Evolutionary conservation across 495 filamentous ascomycete genomes (phyloP).

Genomic region (Penicillium paxilli): DNA sequence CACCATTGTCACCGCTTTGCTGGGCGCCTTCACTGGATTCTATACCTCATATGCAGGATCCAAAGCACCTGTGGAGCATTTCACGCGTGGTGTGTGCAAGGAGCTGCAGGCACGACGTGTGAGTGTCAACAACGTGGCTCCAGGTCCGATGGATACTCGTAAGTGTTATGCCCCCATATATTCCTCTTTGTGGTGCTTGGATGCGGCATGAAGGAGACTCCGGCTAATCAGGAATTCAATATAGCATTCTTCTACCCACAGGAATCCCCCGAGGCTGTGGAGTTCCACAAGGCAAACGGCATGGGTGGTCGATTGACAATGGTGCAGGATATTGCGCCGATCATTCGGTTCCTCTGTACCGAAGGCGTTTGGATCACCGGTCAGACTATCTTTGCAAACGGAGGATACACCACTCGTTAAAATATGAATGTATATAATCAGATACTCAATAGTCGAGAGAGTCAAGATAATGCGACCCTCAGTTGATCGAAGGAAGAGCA

Average conservation of each 20-base stretch:
- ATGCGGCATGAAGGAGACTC: no score
- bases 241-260: conserved; percentile 39
- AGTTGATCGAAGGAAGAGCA: not conserved
- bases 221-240: not conserved
- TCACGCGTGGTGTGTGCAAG: conserved; percentile 40
- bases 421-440: not conserved
- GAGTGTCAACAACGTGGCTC: conserved; percentile 38
- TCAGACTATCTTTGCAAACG: conserved; percentile 45
- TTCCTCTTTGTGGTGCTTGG: not conserved
- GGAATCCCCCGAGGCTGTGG: conserved; percentile 32
- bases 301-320: conserved; percentile 35
- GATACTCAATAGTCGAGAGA: not conserved
- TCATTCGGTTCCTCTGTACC: conserved; percentile 38
- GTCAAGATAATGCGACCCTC: not conserved
- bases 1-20: conserved; percentile 36
- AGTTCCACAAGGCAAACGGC: conserved; percentile 32
- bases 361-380: conserved; percentile 38
- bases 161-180: no score
- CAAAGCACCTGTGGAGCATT: conserved; percentile 42
- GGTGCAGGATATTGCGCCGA: conserved; percentile 36
- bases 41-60: conserved; percentile 42
- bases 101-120: conserved; percentile 35
- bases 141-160: conserved; percentile 45
- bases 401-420: conserved; percentile 39
- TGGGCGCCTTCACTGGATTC: conserved; percentile 38